These are phyloP conservation scores for Sergeia podlipaevii DNA, from an alignment of 208 protist genomes.

Conservation along the genomic window DNA sequence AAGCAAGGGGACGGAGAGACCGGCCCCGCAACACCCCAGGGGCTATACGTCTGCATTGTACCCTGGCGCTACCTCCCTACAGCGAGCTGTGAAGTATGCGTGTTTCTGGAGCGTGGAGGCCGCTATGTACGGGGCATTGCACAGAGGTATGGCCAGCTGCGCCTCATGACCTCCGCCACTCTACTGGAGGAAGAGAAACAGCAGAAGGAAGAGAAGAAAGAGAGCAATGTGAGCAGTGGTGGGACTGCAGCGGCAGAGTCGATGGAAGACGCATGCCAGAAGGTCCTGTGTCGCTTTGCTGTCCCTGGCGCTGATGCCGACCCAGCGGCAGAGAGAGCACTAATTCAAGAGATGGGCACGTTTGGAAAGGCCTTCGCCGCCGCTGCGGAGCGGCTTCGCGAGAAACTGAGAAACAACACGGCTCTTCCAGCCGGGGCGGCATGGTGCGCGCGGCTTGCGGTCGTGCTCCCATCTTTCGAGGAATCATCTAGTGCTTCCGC, in stretches of 20 bases:
- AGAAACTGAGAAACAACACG: neutral
- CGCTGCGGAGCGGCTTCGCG: neutral
- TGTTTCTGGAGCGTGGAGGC: conserved; percentile 58
- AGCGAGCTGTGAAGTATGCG: conserved; percentile 51
- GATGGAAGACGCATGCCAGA: too few relatives aligned
- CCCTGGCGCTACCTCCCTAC: conserved; percentile 84
- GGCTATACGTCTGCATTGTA: conserved; percentile 47
- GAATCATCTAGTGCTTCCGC: neutral
- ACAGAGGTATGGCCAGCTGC: conserved; percentile 65
- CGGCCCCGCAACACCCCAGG: neutral
- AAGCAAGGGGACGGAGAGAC: neutral
- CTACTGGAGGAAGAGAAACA: conserved; percentile 24
- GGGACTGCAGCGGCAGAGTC: too few relatives aligned
- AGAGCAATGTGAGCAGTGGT: neutral
- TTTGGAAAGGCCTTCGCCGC: conserved; percentile 12
- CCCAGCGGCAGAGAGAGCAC: conserved; percentile 32
- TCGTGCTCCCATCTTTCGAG: conserved; percentile 17
- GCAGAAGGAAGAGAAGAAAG: neutral
- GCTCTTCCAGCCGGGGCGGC: conserved; percentile 17
- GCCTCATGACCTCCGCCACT: conserved; percentile 69
- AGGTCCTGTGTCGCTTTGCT: conserved; percentile 35
- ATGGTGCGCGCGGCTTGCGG: conserved; percentile 62
- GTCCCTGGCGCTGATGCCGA: conserved; percentile 39
- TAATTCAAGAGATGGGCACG: conserved; percentile 39
- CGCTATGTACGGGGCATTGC: conserved; percentile 44